Evolutionary conservation across 2,329 filamentous ascomycete genomes (phyloP).

Genomic region (Aspergillus sp.): DNA sequence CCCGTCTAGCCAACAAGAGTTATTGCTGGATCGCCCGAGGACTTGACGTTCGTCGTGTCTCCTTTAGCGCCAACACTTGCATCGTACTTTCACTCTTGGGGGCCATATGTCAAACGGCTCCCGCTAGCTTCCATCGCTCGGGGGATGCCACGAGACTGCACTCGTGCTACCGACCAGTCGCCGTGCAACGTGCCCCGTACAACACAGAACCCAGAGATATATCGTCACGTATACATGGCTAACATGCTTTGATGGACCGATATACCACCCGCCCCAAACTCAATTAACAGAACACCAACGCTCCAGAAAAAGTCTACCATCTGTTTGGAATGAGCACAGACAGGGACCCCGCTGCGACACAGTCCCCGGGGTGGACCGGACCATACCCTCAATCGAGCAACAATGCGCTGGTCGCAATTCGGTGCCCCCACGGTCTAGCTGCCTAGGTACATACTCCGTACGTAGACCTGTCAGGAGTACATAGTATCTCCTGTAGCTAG

Average conservation of each 20-base stretch:
- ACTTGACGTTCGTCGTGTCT: too few relatives aligned
- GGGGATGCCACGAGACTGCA: too few relatives aligned
- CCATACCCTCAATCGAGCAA: not conserved
- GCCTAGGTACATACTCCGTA: not conserved
- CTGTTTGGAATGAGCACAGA: slow-evolving; percentile 2
- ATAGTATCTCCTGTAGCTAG: not conserved
- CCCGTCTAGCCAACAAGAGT: slow-evolving; percentile 2
- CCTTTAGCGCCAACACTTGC: not conserved
- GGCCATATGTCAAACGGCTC: too few relatives aligned
- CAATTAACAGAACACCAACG: not conserved
- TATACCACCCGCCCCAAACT: not conserved
- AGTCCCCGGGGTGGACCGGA: not conserved
- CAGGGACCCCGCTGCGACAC: slow-evolving; percentile 1
- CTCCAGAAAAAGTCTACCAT: not conserved
- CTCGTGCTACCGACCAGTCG: too few relatives aligned
- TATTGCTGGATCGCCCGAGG: not conserved
- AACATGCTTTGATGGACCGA: not conserved
- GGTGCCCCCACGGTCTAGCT: not conserved
- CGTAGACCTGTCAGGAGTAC: not conserved
- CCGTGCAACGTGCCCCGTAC: too few relatives aligned
- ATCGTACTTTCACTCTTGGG: not conserved
- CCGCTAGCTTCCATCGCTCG: too few relatives aligned
- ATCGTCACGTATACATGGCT: too few relatives aligned
- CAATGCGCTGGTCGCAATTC: not conserved
- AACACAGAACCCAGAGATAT: too few relatives aligned